A percentile compares a stretch with the other conserved stretches of the same genome.
These are phyloP conservation scores for Tuber melanosporum DNA, from an alignment of 495 filamentous ascomycete species.

Conservation along the genomic window DNA sequence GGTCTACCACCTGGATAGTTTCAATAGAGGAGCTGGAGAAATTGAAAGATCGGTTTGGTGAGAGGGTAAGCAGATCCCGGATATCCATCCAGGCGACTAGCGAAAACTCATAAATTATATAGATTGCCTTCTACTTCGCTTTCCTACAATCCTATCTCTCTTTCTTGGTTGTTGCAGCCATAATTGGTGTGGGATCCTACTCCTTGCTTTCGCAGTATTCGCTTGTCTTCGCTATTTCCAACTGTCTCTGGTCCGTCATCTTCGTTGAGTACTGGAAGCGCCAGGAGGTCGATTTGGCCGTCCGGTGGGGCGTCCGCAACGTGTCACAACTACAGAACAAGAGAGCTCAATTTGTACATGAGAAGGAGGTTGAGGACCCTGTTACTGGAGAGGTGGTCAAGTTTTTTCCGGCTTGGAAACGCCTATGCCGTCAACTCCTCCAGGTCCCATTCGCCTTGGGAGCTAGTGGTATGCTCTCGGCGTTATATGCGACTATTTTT, in stretches of 20 bases:
- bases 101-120: background rate
- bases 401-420: slow-evolving; percentile 69
- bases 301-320: slow-evolving; percentile 85
- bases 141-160: slow-evolving; percentile 89
- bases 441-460: slow-evolving; percentile 82
- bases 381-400: slow-evolving; percentile 76
- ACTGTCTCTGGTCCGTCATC: slow-evolving; percentile 76
- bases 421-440: slow-evolving; percentile 70
- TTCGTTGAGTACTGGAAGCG: slow-evolving; percentile 98
- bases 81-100: background rate
- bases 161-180: slow-evolving; percentile 77
- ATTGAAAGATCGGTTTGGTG: slow-evolving; percentile 84
- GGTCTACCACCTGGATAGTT: slow-evolving; percentile 75
- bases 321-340: slow-evolving; percentile 75
- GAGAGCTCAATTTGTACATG: slow-evolving; percentile 69
- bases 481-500: slow-evolving; percentile 80
- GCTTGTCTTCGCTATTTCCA: slow-evolving; percentile 70
- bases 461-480: slow-evolving; percentile 62
- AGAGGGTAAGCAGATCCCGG: slow-evolving; percentile 54
- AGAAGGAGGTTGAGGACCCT: slow-evolving; percentile 67
- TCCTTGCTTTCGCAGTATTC: slow-evolving; percentile 78
- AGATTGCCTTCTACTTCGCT: slow-evolving; percentile 91
- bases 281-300: slow-evolving; percentile 81
- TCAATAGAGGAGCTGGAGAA: slow-evolving; percentile 68
- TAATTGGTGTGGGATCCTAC: slow-evolving; percentile 75